Evolutionary conservation across 805 yeast species (phyloP), one percentile per base, ranked within the genome.

Genomic region (Ogataea degrootiae): DNA sequence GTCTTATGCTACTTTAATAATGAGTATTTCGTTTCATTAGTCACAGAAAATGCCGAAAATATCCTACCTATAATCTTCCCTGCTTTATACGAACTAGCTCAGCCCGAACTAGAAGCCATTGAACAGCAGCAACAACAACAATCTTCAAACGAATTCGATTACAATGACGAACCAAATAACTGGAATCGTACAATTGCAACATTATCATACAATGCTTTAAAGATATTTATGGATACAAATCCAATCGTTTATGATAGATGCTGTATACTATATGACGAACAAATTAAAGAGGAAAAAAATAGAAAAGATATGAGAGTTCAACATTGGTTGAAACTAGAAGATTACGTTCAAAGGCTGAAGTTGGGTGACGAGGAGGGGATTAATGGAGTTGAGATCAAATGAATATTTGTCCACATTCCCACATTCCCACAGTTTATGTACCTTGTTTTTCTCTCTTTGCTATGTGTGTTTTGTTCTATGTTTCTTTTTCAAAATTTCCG

Each of bases 181-280:
- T 94, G 99, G 99, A 94, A 94, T 67, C 79, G 94, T 59, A 89
- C 96, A 36, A 91, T 94, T 39, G 94, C 92, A 56, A 82, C 88
- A 42, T 79, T 92, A 74, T 95, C 96, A 2, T 90, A 81, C 69
- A 87, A 86, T 48, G 97, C 98, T 0, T 74, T 94, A 58, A 90
- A 90, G 65, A 85, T 88, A 47, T 91, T 94, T 61, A 81, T 91
- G 82, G 97, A 92, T 60, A 85, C 94, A 44, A 91, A 91, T 65
- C 96, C 96, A 15, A 83, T 84, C 8, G 73, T 92, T 23, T 94
- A 88, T 67, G 97, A 91, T 64, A 91, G 90, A 62, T 92, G 98
- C 63, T 86, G 95, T n/a, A 77, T 87, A 58, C 68, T 87, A 52
- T 90, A 90, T 66, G 85, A 89, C 57, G 88, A 88, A 57, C 82